Base-by-base conservation (phyloP, 2,329 filamentous ascomycete genomes). In the Epicoccum sorghinum region DNA sequence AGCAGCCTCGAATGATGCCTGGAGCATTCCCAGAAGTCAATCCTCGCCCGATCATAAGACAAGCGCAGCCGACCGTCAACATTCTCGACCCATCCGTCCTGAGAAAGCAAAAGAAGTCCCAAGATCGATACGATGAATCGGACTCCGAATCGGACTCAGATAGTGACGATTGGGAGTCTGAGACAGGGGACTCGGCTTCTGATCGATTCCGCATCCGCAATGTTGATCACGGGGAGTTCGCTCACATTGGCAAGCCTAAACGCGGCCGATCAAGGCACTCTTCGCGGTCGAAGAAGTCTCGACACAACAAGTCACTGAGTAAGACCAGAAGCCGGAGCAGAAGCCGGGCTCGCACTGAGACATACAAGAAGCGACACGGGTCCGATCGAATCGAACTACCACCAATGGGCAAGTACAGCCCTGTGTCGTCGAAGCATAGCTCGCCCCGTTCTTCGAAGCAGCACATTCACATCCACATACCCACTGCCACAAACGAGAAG, bases 401-500 rank as follows among this genome's bases (percentile, higher is more conserved):
- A 8, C 55, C 63, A 1, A 66, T 59, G 45, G 62, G 58, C 1
- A 63, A 60, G 9, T 54, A 62, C 30, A 68, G 55, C 35, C 50
- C 55, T 4, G 44, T 41, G n/a, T 59, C 59, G 7, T 55, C 57
- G 10, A 60, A 61, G 27, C 29, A 56, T 5, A 57, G 25, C 23
- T 69, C 66, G 2, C 64, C 67, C 1, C 59, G 50, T 8, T 57
- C 60, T 7, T 57, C 64, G 4, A 52, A 45, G 7, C 47, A 58
- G 41, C 51, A 55, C 30, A 62, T 69, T 33, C 62, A 68, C 23
- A 62, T 67, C 29, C 59, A 60, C 23, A 52, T 67, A 50, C 62
- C 55, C 4, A 25, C 42, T 5, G 33, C 56, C n/a, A 56, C 61
- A 10, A 58, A 58, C 4, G 55, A 59, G 2, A 58, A 59, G 24